phyloP scores from a whole-genome alignment of 345 rosid species.

The Garcia nutans region DNA sequence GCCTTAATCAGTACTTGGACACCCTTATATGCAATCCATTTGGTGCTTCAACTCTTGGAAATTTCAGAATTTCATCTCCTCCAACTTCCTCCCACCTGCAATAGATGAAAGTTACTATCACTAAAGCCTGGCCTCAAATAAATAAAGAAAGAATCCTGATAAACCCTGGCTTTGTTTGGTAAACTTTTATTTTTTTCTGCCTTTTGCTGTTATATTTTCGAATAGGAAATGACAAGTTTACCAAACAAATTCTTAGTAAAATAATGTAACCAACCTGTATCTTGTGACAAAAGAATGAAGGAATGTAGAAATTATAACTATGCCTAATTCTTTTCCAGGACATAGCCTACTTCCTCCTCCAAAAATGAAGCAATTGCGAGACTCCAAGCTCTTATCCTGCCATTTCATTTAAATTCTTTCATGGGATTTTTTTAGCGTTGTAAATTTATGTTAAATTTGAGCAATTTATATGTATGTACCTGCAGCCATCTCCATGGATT shows the following conservation, averaged over 20 bases:
- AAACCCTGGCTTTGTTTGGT: too few species aligned
- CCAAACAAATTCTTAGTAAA: background rate
- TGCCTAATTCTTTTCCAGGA: constrained; percentile 48
- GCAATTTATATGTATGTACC: constrained; percentile 28
- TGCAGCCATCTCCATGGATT: constrained; percentile 99
- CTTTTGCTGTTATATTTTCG: too few species aligned
- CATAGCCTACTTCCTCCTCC: constrained; percentile 44
- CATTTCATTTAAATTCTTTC: background rate
- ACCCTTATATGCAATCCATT: constrained; percentile 22
- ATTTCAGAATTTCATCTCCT: constrained; percentile 14
- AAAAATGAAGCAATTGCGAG: constrained; percentile 36
- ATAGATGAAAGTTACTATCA: background rate
- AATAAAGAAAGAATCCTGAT: background rate
- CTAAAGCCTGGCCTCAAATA: too few species aligned
- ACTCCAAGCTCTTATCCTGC: constrained; percentile 35
- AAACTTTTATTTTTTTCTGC: too few species aligned
- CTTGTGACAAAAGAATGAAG: constrained; percentile 42
- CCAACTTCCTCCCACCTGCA: constrained; percentile 22
- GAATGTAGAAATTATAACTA: constrained; percentile 25
- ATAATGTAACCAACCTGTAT: constrained; percentile 27
- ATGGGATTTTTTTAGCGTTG: background rate
- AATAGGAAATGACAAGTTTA: background rate
- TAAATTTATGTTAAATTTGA: background rate
- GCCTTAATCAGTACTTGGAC: background rate
- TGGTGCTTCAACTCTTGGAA: constrained; percentile 27